These are phyloP conservation scores for Amorphotheca resinae DNA, from an alignment of 495 filamentous ascomycete genomes.

Conservation along the genomic window DNA sequence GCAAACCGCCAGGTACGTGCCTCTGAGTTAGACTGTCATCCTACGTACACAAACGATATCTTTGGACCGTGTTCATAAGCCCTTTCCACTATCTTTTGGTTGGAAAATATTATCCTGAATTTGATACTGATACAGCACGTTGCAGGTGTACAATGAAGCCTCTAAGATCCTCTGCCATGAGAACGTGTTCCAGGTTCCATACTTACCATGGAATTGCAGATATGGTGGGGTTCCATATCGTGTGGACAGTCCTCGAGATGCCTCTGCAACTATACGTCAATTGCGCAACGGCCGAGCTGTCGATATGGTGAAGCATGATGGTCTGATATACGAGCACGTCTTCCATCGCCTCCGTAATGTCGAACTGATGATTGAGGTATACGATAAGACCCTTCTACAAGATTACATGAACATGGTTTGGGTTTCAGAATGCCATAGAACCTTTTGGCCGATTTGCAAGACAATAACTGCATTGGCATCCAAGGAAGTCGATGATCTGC, in stretches of 20 bases:
- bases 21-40: too few species aligned
- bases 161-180: not conserved
- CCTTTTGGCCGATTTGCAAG: not conserved
- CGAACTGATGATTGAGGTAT: not conserved
- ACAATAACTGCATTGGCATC: not conserved
- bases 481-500: not conserved
- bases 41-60: too few species aligned
- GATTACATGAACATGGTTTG: not conserved
- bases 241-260: not conserved
- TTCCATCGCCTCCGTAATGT: constrained; percentile 5
- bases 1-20: not conserved
- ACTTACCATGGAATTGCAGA: too few species aligned
- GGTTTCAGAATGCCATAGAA: not conserved
- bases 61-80: too few species aligned
- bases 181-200: not conserved
- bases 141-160: not conserved
- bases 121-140: not conserved
- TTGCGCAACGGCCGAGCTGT: not conserved
- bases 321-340: constrained; percentile 11
- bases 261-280: not conserved
- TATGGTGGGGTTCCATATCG: not conserved
- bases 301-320: constrained; percentile 4
- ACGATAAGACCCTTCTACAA: not conserved
- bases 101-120: not conserved
- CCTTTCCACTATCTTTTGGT: not conserved